These are phyloP conservation scores for Phialophora expanda DNA, from an alignment of 2,329 filamentous ascomycete genomes.

Conservation along the genomic window DNA sequence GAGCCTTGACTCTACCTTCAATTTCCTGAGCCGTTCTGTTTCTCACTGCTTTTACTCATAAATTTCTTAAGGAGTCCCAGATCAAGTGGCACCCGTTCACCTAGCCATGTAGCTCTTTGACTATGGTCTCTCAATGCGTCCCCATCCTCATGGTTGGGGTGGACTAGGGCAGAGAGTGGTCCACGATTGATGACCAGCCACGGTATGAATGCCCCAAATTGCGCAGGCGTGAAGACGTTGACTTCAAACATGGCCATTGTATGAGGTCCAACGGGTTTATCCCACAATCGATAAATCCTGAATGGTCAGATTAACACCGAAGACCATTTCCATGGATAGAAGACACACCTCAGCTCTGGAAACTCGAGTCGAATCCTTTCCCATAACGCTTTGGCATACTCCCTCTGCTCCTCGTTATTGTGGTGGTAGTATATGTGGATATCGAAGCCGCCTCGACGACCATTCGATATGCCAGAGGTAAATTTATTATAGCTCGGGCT, in stretches of 20 bases:
- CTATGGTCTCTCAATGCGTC: constrained; percentile 56
- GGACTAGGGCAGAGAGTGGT: constrained; percentile 76
- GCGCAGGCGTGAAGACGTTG: constrained; percentile 80
- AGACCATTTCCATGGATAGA: background rate
- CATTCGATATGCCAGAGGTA: constrained; percentile 69
- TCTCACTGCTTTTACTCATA: constrained; percentile 8
- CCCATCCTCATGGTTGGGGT: constrained; percentile 76
- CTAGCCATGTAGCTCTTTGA: constrained; percentile 53
- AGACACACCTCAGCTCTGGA: constrained; percentile 53
- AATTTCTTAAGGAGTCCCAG: constrained; percentile 45
- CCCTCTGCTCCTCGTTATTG: constrained; percentile 64
- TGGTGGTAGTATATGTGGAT: constrained; percentile 82
- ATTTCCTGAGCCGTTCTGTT: constrained; percentile 7
- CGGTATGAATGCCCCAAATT: constrained; percentile 86
- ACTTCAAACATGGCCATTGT: constrained; percentile 91
- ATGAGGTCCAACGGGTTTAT: constrained; percentile 79
- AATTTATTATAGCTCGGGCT: constrained; percentile 76
- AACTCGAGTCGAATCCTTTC: constrained; percentile 79
- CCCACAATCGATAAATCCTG: constrained; percentile 77
- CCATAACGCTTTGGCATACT: constrained; percentile 74
- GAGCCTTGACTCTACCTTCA: constrained; percentile 7
- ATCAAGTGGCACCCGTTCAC: constrained; percentile 53
- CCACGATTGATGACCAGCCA: constrained; percentile 85
- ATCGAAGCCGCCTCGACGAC: constrained; percentile 68
- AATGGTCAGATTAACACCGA: background rate